These are phyloP conservation scores for Arachis stenosperma DNA, from an alignment of 306 rosid species.

Conservation along the genomic window DNA sequence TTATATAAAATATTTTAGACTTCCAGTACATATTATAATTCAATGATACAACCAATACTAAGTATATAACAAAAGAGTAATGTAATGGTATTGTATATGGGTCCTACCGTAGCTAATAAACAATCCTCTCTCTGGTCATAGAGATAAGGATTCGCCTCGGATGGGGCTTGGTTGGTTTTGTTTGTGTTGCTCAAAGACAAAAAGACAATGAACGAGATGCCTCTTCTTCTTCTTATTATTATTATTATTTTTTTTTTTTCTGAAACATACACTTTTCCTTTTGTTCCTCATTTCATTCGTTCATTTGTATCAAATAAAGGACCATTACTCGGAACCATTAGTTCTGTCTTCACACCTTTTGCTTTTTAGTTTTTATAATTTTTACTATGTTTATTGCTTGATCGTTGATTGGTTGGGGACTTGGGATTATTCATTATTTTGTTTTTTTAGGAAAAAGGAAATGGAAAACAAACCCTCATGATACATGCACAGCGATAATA, in stretches of 20 bases:
- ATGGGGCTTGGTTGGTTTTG: conserved; percentile 45
- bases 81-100: background rate
- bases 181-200: conserved; percentile 30
- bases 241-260: background rate
- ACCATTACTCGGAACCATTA: conserved; percentile 43
- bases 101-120: background rate
- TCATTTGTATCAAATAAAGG: conserved; percentile 18
- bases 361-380: background rate
- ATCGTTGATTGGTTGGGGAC: background rate
- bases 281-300: conserved; percentile 13
- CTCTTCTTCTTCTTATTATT: background rate
- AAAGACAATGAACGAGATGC: conserved; percentile 40
- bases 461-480: background rate
- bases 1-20: no score
- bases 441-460: no score
- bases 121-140: background rate
- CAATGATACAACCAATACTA: no score
- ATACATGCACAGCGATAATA: conserved; percentile 28
- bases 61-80: no score
- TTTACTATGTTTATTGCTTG: background rate
- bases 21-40: no score
- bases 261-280: no score
- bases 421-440: background rate
- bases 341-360: conserved; percentile 32
- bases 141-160: conserved; percentile 55